Base-by-base conservation (phyloP, 176 grass and related monocot genomes). In the Triticum dicoccoides region DNA sequence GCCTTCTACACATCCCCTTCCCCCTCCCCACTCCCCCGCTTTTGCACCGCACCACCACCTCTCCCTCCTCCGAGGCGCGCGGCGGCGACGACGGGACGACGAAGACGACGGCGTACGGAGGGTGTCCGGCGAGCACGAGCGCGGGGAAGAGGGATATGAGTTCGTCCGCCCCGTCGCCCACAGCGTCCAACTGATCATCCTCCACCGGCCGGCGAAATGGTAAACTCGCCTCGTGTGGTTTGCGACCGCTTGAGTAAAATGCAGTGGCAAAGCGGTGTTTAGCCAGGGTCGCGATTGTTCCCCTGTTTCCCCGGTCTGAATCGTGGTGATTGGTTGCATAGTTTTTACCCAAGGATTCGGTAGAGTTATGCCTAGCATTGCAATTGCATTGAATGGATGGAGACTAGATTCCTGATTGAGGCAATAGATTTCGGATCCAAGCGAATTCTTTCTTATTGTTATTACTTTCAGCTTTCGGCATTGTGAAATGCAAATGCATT, bases 1-100 rank as follows among this genome's bases (percentile, higher is more conserved):
- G 47, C 61, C 74, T 77, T 87, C 84, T 82, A 88, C 84, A 80
- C 80, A 86, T 84, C 38, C 14, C 61, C 63, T 76, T 24, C 69
- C 84, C 80, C 63, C 69, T 76, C 80, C 69, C 87, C 87, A 70
- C 84, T 81, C 80, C 37, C 76, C 84, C 80, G 83, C 84, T 92
- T 89, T 89, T 76, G 89, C 89, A 49, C 81, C 68, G 45, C 51
- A 52, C 29, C 71, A 34, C 33, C 69, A 47, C 7, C 59, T 21
- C 56, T n/a, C 33, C 71, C 67, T 67, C 25, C 42, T 63, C 54
- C 41, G 11, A 11, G 39, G 33, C 56, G 33, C 17, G 24, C 82
- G 66, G 32, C 20, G 21, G 42, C 61, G 18, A 38, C 59, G 42
- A 33, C 82, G 76, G 33, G 14, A 61, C 61, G 23, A 37, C 42